Evolutionary conservation across 805 yeast species (phyloP).

Genomic region (Candida pseudoglaebosa): DNA sequence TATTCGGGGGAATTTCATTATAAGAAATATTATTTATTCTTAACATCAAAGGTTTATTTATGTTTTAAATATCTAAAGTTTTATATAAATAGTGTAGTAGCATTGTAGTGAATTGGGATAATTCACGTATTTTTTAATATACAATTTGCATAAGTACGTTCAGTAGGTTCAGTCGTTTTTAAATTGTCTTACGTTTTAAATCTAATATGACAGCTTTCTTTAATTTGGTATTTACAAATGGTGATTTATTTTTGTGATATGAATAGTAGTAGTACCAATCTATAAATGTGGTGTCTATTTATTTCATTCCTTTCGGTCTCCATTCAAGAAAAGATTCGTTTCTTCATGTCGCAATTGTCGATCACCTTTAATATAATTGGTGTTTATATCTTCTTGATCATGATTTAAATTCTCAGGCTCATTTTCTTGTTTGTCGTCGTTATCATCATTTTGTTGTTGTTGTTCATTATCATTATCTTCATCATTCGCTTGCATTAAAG

Average conservation of each 20-base stretch:
- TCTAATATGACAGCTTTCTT: no score
- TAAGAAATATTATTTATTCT: not conserved
- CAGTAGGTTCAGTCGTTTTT: not conserved
- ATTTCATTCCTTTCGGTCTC: constrained; percentile 7
- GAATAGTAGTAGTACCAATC: no score
- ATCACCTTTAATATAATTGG: constrained; percentile 1
- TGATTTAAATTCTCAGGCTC: constrained; percentile 1
- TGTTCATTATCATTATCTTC: constrained; percentile 13
- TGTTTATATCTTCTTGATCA: constrained; percentile 5
- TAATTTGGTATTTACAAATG: no score
- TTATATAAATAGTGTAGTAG: not conserved
- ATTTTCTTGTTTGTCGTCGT: constrained; percentile 3
- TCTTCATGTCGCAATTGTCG: constrained; percentile 13
- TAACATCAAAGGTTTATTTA: constrained; percentile 1
- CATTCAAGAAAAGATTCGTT: constrained; percentile 17
- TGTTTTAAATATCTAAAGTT: constrained; percentile 1
- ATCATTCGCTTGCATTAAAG: constrained; percentile 57
- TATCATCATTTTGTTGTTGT: not conserved
- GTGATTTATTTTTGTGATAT: no score
- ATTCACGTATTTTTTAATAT: constrained; percentile 1
- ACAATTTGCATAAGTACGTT: constrained; percentile 1
- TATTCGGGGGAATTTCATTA: constrained; percentile 6
- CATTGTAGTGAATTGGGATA: not conserved
- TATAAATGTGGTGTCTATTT: not conserved
- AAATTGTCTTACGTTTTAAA: no score